Evolutionary conservation across 768 basidiomycete species (phyloP).

Genomic region (Naganishia friedmannii): DNA sequence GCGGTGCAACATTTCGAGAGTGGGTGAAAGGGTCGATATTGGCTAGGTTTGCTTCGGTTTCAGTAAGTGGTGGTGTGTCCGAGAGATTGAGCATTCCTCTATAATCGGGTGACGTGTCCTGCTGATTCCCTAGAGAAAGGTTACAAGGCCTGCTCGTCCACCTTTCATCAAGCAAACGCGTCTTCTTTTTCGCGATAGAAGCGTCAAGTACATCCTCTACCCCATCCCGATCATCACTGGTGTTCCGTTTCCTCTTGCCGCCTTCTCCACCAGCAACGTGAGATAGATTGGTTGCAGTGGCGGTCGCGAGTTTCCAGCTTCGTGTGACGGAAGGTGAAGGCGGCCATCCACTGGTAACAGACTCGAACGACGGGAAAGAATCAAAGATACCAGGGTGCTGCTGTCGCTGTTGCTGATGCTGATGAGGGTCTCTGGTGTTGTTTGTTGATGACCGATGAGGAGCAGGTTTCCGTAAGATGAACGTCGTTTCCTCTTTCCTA

Average conservation of each 20-base stretch:
- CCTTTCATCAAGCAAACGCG: background rate
- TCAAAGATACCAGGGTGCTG: background rate
- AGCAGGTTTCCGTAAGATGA: background rate
- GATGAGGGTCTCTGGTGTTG: background rate
- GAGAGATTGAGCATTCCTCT: slow-evolving; percentile 15
- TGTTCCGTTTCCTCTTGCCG: slow-evolving; percentile 2
- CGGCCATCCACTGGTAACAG: background rate
- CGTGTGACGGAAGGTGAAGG: slow-evolving; percentile 1
- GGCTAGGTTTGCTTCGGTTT: background rate
- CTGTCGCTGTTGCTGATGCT: background rate
- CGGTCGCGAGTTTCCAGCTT: background rate
- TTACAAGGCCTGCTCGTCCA: too few species aligned
- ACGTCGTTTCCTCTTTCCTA: background rate
- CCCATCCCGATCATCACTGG: background rate
- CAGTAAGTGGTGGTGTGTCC: background rate
- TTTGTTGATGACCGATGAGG: background rate
- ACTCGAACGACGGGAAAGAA: background rate
- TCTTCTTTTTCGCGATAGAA: background rate
- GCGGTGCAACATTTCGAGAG: too few species aligned
- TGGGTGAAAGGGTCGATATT: slow-evolving; percentile 3
- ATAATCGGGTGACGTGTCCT: slow-evolving; percentile 13
- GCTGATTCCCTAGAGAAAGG: background rate
- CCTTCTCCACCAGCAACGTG: too few species aligned
- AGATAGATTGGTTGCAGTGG: too few species aligned
- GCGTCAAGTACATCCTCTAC: too few species aligned